Percentiles rank a stretch among this genome's conserved stretches.
Conservation (phyloP, 1,139 yeast genomes). For the Geotrichum carabidarum region DNA sequence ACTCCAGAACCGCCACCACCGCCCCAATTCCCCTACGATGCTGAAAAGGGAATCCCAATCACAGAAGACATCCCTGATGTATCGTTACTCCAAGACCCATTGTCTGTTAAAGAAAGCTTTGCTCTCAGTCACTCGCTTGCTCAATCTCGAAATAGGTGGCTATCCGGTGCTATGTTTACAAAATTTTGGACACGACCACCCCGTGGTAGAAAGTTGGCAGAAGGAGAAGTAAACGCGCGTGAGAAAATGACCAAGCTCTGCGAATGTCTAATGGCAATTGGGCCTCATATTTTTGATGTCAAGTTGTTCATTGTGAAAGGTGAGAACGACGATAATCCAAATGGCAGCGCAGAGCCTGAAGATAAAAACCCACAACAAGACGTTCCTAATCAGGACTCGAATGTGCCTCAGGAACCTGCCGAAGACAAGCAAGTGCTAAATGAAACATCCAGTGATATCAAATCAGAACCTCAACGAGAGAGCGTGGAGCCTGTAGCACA, state of each 20-base stretch:
- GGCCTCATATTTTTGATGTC: conserved; percentile 78
- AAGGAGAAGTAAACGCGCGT: conserved; percentile 52
- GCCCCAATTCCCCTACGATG: conserved; percentile 58
- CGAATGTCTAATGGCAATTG: conserved; percentile 66
- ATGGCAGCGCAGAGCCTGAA: conserved; percentile 28
- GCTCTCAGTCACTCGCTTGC: conserved; percentile 53
- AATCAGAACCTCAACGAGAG: neutral
- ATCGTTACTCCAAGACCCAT: conserved; percentile 55
- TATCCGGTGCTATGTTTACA: conserved; percentile 67
- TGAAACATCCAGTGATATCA: neutral
- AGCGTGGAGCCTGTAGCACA: neutral
- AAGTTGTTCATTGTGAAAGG: conserved; percentile 78
- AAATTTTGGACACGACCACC: conserved; percentile 65
- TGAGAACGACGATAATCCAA: conserved; percentile 39
- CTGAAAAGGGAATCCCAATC: conserved; percentile 66
- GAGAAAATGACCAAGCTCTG: conserved; percentile 87
- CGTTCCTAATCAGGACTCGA: neutral
- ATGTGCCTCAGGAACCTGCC: neutral
- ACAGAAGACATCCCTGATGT: conserved; percentile 59
- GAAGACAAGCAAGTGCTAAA: neutral
- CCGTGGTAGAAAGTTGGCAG: conserved; percentile 51
- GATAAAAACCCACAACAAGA: conserved; percentile 20
- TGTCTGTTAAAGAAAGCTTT: conserved; percentile 56
- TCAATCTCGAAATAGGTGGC: conserved; percentile 70
- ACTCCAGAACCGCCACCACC: conserved; percentile 23